These are phyloP conservation scores for Aspergillus costaricaensis DNA, from an alignment of 2,329 filamentous ascomycete genomes.

Conservation along the genomic window DNA sequence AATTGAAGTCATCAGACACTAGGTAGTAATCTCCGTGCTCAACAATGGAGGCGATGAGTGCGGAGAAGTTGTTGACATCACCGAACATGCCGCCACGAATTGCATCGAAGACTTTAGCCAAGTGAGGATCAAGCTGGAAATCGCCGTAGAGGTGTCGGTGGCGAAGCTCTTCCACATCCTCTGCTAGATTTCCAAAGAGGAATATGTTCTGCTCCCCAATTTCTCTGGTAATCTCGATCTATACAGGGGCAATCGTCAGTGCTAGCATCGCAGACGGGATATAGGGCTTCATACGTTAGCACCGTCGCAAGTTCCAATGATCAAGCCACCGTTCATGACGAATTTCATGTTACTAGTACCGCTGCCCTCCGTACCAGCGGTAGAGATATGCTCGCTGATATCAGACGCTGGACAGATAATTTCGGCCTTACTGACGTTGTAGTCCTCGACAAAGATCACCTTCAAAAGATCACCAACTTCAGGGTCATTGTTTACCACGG, in stretches of 20 bases:
- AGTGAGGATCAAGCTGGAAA: conserved; percentile 73
- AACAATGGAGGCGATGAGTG: conserved; percentile 78
- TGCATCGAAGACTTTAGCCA: conserved; percentile 77
- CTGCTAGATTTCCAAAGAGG: conserved; percentile 92
- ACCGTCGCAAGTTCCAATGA: conserved; percentile 97
- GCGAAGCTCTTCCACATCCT: conserved; percentile 94
- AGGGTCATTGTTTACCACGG: conserved; percentile 86
- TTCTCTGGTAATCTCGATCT: conserved; percentile 97
- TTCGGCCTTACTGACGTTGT: conserved; percentile 99
- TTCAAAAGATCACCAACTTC: conserved; percentile 94
- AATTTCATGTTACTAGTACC: conserved; percentile 99
- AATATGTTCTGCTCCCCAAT: conserved; percentile 98
- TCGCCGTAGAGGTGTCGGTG: conserved; percentile 83
- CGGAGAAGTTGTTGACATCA: conserved; percentile 73
- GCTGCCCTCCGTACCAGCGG: conserved; percentile 84
- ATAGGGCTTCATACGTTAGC: conserved; percentile 72
- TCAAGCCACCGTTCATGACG: conserved; percentile 92
- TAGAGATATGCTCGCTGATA: conserved; percentile 97
- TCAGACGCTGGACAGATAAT: conserved; percentile 94
- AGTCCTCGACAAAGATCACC: conserved; percentile 96
- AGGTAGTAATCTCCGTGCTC: conserved; percentile 98
- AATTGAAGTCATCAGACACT: conserved; percentile 95
- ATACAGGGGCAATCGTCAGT: conserved; percentile 8
- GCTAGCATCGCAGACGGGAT: neutral
- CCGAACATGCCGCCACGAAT: conserved; percentile 84